These are phyloP conservation scores for Graphiopsis chlorocephala DNA, from an alignment of 2,329 filamentous ascomycete genomes.

Conservation along the genomic window DNA sequence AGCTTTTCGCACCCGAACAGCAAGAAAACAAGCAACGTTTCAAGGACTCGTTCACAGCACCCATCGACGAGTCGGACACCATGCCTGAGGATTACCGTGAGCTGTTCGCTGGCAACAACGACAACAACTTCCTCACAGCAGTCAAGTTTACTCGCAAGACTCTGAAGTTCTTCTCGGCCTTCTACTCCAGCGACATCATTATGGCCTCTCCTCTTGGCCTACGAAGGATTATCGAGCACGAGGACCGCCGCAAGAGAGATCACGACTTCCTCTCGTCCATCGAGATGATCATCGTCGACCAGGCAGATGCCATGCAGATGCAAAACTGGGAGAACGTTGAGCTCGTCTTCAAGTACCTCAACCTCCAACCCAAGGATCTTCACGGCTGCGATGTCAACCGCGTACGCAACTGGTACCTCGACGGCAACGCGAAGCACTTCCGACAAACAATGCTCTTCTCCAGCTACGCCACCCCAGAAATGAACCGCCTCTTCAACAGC, in stretches of 20 bases:
- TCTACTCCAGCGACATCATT: constrained; percentile 95
- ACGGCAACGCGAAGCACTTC: constrained; percentile 74
- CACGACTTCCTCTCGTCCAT: constrained; percentile 92
- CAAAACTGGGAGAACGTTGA: constrained; percentile 98
- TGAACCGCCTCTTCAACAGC: constrained; percentile 73
- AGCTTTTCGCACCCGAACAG: constrained; percentile 77
- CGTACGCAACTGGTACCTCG: constrained; percentile 88
- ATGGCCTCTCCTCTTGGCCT: constrained; percentile 86
- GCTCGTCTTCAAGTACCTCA: constrained; percentile 86
- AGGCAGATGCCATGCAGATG: constrained; percentile 90
- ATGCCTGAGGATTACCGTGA: constrained; percentile 85
- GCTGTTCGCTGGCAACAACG: constrained; percentile 90
- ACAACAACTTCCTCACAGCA: constrained; percentile 95
- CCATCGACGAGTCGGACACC: constrained; percentile 66
- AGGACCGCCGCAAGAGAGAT: constrained; percentile 69
- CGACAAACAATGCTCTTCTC: constrained; percentile 83
- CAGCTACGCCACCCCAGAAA: constrained; percentile 82
- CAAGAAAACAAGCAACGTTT: constrained; percentile 95
- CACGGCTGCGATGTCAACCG: constrained; percentile 93
- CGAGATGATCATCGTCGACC: constrained; percentile 85
- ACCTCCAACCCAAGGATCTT: constrained; percentile 74
- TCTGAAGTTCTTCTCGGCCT: constrained; percentile 89
- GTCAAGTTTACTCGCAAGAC: constrained; percentile 96
- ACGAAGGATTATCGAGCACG: constrained; percentile 82
- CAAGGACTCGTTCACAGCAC: constrained; percentile 73